Evolutionary conservation across 345 rosid genomes (phyloP).

Genomic region (Eutrema yunnanense): DNA sequence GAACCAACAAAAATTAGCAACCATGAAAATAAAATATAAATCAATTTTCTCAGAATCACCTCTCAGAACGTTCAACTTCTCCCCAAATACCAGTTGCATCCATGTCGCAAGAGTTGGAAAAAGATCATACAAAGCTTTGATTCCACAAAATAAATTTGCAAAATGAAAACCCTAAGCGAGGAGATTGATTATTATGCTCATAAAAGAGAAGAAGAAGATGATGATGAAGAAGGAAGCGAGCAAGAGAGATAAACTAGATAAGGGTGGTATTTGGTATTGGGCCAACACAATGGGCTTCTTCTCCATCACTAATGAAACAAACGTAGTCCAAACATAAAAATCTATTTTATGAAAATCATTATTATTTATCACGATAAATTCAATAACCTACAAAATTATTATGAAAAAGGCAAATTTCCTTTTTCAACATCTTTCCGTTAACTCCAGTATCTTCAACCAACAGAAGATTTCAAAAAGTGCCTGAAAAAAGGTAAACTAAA

Average conservation of each 20-base stretch:
- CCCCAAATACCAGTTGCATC: slow-evolving; percentile 21
- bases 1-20: neutral
- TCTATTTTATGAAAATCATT: neutral
- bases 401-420: too few species aligned
- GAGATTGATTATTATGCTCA: neutral
- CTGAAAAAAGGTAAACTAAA: too few species aligned
- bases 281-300: neutral
- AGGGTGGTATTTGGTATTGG: neutral
- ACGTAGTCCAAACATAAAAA: neutral
- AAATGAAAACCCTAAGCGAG: neutral
- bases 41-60: slow-evolving; percentile 8
- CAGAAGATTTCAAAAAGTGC: too few species aligned
- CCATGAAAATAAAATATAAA: neutral
- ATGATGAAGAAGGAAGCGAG: neutral
- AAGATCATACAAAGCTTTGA: neutral
- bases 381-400: too few species aligned
- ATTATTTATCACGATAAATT: too few species aligned
- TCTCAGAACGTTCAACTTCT: slow-evolving; percentile 34
- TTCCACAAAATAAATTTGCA: neutral
- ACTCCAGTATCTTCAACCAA: too few species aligned
- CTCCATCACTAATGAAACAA: neutral
- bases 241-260: neutral
- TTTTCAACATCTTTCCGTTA: too few species aligned
- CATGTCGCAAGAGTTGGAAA: neutral
- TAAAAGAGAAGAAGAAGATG: neutral